Base-by-base conservation (phyloP, 805 yeast species). In the Zygoascus bituminiphila region DNA sequence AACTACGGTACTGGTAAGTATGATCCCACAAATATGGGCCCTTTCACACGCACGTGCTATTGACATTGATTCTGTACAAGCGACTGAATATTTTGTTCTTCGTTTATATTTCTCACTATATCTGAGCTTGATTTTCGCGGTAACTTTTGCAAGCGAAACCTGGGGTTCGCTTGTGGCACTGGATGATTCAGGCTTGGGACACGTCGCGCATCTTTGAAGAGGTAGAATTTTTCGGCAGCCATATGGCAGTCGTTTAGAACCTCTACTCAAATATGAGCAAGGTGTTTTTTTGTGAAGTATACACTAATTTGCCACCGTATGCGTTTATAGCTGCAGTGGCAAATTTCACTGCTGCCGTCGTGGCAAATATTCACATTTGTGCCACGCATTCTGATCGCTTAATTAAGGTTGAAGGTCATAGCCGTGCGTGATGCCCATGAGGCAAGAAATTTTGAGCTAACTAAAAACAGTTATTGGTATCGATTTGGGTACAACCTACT, bases 401-500 rank as follows among this genome's bases (percentile, higher is more conserved):
- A 19, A 36, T 36, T 15, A 15, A 19, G 39, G 39, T 17, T 36
- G 7, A 20, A 36, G 14, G 38, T 35, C 17, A 20, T 36, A 19
- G 39, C 39, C 39, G 22, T 36, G 9, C 22, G 2, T 36, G 22
- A 12, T 14, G 14, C 39, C 12, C 39, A 19, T 36, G 21, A 5
- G 21, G 10, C 39, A 35, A 14, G 8, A n/a, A n/a, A n/a, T 14
- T 9, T 26, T 26, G 9, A 26, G 39, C 39, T 36, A 36, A 36
- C 39, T 35, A 42, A 44, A n/a, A n/a, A 64, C 65, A 51, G 91
- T 84, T 43, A 85, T 86, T 58, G 95, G 98, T 72, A 91, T 91
- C 64, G 98, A 91, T 75, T 78, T 91, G 72, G 98, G 98, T 68
- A 89, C 97, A 53, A 89, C 97, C 2, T 89, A 89, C 73, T 88